phyloP scores from a whole-genome alignment of 2,329 filamentous ascomycete species.

The Furcasterigmium furcatum region DNA sequence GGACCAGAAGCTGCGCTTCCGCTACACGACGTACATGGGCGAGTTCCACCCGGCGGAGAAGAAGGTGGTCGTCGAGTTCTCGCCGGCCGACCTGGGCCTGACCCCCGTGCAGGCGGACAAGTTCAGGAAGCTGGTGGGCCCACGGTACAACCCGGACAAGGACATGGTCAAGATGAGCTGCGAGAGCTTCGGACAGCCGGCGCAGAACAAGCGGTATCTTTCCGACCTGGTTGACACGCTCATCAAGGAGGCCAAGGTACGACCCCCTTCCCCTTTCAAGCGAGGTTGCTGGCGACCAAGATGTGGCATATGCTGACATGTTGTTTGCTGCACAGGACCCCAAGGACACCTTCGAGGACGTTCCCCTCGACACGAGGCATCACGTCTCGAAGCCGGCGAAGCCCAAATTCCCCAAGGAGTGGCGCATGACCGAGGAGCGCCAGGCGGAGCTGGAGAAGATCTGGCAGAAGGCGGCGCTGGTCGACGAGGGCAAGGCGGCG shows the following conservation, averaged over 20 bases:
- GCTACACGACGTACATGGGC: constrained; percentile 95
- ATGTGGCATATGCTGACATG: constrained; percentile 2
- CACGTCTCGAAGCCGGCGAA: constrained; percentile 66
- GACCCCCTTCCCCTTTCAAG: constrained; percentile 7
- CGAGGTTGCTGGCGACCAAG: not conserved
- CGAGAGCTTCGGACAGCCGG: constrained; percentile 82
- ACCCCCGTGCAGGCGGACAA: constrained; percentile 69
- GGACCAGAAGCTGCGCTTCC: constrained; percentile 78
- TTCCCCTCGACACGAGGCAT: constrained; percentile 87
- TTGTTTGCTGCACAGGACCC: constrained; percentile 50
- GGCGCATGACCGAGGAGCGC: constrained; percentile 74
- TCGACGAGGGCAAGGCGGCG: constrained; percentile 52
- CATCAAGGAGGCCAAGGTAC: constrained; percentile 68
- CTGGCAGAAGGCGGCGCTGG: constrained; percentile 46
- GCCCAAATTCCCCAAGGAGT: constrained; percentile 74
- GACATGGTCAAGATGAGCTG: constrained; percentile 85
- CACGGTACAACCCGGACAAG: constrained; percentile 82
- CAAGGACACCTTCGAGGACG: constrained; percentile 79
- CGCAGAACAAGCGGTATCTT: constrained; percentile 96
- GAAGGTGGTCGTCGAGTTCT: constrained; percentile 94
- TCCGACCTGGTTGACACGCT: constrained; percentile 73
- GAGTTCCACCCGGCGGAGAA: constrained; percentile 86
- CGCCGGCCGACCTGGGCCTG: constrained; percentile 68
- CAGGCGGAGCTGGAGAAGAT: constrained; percentile 60
- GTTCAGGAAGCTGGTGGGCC: constrained; percentile 81